phyloP scores from a whole-genome alignment of 2,329 filamentous ascomycete species.

The Neofusicoccum sp. region DNA sequence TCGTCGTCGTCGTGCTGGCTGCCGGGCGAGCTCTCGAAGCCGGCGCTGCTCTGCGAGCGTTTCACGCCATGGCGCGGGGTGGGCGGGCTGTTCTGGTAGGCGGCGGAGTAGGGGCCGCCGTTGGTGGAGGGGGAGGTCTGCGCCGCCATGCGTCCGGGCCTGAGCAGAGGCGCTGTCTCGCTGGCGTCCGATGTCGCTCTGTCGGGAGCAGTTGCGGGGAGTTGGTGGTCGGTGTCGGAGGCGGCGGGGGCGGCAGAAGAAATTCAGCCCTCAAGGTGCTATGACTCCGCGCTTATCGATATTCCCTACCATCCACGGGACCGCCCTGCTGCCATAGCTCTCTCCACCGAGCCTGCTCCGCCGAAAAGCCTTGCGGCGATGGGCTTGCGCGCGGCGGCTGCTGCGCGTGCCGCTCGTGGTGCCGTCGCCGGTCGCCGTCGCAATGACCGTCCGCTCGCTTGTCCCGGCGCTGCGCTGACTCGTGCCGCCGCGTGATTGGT shows the following conservation, averaged over 20 bases:
- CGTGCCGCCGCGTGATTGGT: background rate
- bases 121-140: constrained; percentile 18
- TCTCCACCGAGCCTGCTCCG: constrained; percentile 2
- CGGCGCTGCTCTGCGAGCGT: constrained; percentile 19
- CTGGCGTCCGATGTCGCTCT: constrained; percentile 7
- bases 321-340: constrained; percentile 10
- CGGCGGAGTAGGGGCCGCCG: constrained; percentile 11
- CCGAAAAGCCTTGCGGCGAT: background rate
- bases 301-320: background rate
- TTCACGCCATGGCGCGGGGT: constrained; percentile 17
- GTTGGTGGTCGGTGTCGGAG: constrained; percentile 11
- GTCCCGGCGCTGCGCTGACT: background rate
- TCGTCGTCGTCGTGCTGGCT: constrained; percentile 31
- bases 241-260: constrained; percentile 14
- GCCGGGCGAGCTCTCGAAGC: constrained; percentile 38
- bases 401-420: too few relatives aligned
- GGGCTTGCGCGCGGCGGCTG: background rate
- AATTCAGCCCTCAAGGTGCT: constrained; percentile 16
- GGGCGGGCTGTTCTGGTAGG: constrained; percentile 8
- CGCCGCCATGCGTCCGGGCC: constrained; percentile 13
- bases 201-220: constrained; percentile 9
- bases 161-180: constrained; percentile 4
- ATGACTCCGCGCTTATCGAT: constrained; percentile 15
- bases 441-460: background rate
- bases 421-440: background rate